Evolutionary conservation across 2,329 filamentous ascomycete species (phyloP), one percentile per base, ranked within the genome.

Genomic region (Thielaviopsis euricoi): DNA sequence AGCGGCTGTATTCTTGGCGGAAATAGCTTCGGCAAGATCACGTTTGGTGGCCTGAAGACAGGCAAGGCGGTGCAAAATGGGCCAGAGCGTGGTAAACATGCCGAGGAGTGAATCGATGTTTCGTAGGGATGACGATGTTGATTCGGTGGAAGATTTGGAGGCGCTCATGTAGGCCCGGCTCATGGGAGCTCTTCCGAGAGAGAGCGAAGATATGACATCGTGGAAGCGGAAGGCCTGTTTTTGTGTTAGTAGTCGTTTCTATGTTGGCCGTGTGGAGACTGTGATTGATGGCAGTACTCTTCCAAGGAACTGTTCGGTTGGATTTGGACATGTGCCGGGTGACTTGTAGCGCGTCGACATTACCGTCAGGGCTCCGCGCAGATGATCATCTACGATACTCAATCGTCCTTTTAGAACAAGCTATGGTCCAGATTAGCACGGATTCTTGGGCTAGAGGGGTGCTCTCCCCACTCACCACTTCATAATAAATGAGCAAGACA

Each of bases 201-300:
- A 83, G 29, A 84, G 69, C 1, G 81, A 80, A 6, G 80, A 76
- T 58, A 83, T 83, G 22, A 83, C 80, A 64, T 83, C 80, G 67
- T 83, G 83, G 63, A 83, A 83, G 6, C 78, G 75, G 63, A 83
- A 84, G 1, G 80, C 79, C 80, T 83, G 57, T 6, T 33, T 10
- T 33, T 33, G 29, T 10, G 29, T 33, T 33, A 33, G 29, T 33
- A 33, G 29, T 10, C 12, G 9, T 33, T 33, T 33, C 29, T 29
- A 2, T 49, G 17, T 29, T 56, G 19, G 13, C 29, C 26, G 6
- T 51, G 51, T 51, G 57, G 57, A n/a, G n/a, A n/a, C n/a, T n/a
- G n/a, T n/a, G n/a, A n/a, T n/a, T 22, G 6, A 9, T 52, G 15
- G 3, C 22, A 48, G 49, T 69, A 82, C 80, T 15, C 80, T 71